A percentile compares a stretch with the other conserved stretches of the same genome.
phyloP scores from a whole-genome alignment of 305 asterid genomes.

The Plantago coronopus region DNA sequence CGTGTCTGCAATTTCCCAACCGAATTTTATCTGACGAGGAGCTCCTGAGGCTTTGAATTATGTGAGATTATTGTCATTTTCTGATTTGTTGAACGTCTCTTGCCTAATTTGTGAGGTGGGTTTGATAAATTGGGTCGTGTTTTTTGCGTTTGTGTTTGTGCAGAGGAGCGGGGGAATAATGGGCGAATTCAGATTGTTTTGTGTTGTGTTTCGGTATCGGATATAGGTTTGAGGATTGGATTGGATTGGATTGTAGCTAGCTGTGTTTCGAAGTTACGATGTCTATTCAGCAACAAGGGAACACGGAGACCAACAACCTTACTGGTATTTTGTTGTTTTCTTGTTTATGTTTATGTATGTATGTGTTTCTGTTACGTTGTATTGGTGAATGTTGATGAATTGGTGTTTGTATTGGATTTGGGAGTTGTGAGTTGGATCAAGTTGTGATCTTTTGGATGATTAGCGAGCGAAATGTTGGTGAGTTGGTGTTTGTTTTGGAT shows the following conservation, averaged over 20 bases:
- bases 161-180: constrained; percentile 30
- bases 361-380: constrained; percentile 7
- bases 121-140: background rate
- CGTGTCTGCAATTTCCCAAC: constrained; percentile 32
- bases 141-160: constrained; percentile 12
- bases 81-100: background rate
- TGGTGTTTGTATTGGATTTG: background rate
- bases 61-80: constrained; percentile 16
- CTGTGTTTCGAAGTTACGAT: constrained; percentile 29
- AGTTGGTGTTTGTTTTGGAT: no score
- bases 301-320: constrained; percentile 33
- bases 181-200: constrained; percentile 31
- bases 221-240: constrained; percentile 24
- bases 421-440: background rate
- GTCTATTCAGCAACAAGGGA: constrained; percentile 54
- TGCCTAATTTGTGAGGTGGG: background rate
- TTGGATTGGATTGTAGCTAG: background rate
- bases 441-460: no score
- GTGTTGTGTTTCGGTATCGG: constrained; percentile 30
- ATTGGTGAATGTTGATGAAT: constrained; percentile 6
- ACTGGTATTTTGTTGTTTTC: constrained; percentile 34
- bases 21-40: constrained; percentile 7
- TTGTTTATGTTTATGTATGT: background rate
- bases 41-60: constrained; percentile 9
- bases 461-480: no score